Evolutionary conservation across 768 basidiomycete species (phyloP), one percentile per base, ranked within the genome.

Genomic region (Boletales sp.): DNA sequence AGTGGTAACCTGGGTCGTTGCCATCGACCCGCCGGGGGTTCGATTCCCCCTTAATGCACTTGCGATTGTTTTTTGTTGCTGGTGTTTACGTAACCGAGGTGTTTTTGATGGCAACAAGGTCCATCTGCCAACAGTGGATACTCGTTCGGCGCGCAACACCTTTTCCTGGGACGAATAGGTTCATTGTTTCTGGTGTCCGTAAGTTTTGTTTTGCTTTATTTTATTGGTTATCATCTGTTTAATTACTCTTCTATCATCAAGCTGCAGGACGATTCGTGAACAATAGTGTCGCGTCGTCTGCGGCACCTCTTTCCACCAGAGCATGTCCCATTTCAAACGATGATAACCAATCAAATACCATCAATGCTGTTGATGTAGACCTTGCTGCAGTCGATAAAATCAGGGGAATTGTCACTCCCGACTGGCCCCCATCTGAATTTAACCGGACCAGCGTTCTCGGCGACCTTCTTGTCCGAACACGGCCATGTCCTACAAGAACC

Each of bases 401-500:
- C n/a, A 39, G 45, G 1, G 17, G 36, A 9, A 35, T 13, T 35
- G 36, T 17, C 10, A 9, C 15, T n/a, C 17, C 36, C 36, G 8
- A 31, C 9, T 44, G 34, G 43, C 39, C 43, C n/a, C 43, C 46
- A 18, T 40, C 50, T 8, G 17, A 13, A 2, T 5, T 53, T 13
- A 46, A 60, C 34, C 35, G 56, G 11, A 50, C 50, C 24, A 27
- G 24, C 9, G 36, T 53, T 8, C 51, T 65, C 10, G 80, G 85
- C 6, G 93, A 97, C 65, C 67, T 94, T 19, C 74, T 95, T 40
- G 90, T 94, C 48, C 86, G 90, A 63, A 88, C 92, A 5, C 87
- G 84, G 65, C 92, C 92, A 0, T 90, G 92, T 27, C 92, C 91
- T 0, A 92, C 90, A 30, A 95, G 94, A 70, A 94, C 91, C 0